phyloP scores from a whole-genome alignment of 805 yeast species.

The Cyberlindnera mrakii region DNA sequence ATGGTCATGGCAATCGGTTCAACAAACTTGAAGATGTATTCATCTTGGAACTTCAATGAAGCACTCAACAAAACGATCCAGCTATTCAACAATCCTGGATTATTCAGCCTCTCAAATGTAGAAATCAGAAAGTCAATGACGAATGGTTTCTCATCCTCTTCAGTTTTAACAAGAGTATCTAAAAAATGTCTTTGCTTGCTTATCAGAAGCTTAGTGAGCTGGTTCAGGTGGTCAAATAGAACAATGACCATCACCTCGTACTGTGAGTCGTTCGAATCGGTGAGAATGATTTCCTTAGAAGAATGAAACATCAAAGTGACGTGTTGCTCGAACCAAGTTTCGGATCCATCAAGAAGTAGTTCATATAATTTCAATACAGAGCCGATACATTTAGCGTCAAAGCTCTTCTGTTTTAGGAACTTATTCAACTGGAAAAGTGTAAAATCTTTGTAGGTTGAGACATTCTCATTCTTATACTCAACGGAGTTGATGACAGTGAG shows the following conservation, averaged over 20 bases:
- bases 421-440: conserved; percentile 39
- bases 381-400: conserved; percentile 33
- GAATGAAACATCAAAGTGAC: conserved; percentile 36
- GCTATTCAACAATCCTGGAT: conserved; percentile 15
- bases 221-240: conserved; percentile 20
- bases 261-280: conserved; percentile 7
- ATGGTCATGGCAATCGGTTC: conserved; percentile 18
- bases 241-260: conserved; percentile 19
- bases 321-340: conserved; percentile 41
- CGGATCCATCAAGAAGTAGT: conserved; percentile 50
- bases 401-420: conserved; percentile 34
- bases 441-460: conserved; percentile 57
- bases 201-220: conserved; percentile 14
- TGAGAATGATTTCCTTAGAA: conserved; percentile 22
- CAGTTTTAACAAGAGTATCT: conserved; percentile 11
- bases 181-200: conserved; percentile 13
- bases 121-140: conserved; percentile 19
- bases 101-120: conserved; percentile 18
- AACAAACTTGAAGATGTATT: conserved; percentile 19
- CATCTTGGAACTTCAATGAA: conserved; percentile 21
- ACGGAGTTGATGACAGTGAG: conserved; percentile 49
- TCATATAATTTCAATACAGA: conserved; percentile 40
- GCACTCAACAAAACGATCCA: conserved; percentile 17
- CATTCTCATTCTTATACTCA: conserved; percentile 37
- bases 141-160: conserved; percentile 11